These are phyloP conservation scores for Clathrus columnatus DNA, from an alignment of 768 basidiomycete genomes.

Conservation along the genomic window DNA sequence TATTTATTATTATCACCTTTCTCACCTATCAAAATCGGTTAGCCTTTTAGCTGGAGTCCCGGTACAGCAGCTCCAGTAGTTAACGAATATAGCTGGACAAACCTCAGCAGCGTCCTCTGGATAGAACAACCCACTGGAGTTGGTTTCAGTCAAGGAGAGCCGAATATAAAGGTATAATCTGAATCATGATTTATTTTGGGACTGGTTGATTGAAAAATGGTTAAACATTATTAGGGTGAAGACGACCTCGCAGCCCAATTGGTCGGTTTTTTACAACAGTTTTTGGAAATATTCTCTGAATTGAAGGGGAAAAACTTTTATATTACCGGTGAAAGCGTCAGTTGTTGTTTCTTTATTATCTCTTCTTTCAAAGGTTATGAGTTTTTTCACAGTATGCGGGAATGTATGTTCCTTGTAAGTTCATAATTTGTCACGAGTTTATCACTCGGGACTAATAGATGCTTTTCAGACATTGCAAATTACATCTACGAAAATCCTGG, in stretches of 20 bases:
- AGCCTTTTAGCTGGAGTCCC: conserved; percentile 61
- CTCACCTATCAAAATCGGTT: neutral
- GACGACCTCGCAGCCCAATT: conserved; percentile 47
- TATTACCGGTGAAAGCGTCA: conserved; percentile 65
- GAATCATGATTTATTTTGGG: too few species aligned
- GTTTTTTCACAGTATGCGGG: conserved; percentile 61
- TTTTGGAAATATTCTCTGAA: conserved; percentile 65
- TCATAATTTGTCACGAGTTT: neutral
- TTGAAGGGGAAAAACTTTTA: conserved; percentile 66
- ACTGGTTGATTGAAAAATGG: neutral
- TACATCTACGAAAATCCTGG: conserved; percentile 56
- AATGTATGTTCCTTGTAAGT: conserved; percentile 52
- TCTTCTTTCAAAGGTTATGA: neutral
- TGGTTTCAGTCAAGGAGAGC: conserved; percentile 63
- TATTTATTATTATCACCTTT: neutral
- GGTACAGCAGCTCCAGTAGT: conserved; percentile 56
- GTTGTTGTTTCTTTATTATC: conserved; percentile 18
- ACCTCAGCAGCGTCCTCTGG: conserved; percentile 64
- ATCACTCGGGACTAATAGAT: neutral
- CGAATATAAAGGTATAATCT: conserved; percentile 42
- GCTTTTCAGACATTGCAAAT: conserved; percentile 56
- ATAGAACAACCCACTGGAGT: conserved; percentile 77
- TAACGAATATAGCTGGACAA: conserved; percentile 72
- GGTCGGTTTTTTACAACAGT: conserved; percentile 62
- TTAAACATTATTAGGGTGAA: conserved; percentile 30